A percentile compares a stretch with the other conserved stretches of the same genome.
phyloP scores from a whole-genome alignment of 2,329 filamentous ascomycete genomes.

The Diaporthe velutina region DNA sequence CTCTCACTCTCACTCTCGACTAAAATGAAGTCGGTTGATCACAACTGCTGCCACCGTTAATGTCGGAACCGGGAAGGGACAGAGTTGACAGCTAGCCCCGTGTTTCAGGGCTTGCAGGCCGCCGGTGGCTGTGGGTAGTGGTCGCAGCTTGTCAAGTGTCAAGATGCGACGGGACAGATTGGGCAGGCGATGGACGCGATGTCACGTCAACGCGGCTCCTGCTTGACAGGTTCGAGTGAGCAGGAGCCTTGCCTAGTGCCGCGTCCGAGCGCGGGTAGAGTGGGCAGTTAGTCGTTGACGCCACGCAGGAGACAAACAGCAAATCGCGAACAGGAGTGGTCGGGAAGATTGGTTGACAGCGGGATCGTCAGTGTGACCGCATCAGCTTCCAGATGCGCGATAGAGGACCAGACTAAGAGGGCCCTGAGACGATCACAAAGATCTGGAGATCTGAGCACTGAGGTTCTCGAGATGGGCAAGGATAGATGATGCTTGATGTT shows the following conservation, averaged over 20 bases:
- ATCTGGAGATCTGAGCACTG: neutral
- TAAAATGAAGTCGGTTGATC: neutral
- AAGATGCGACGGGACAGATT: constrained; percentile 10
- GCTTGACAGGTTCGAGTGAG: neutral
- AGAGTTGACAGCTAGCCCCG: neutral
- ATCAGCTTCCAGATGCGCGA: constrained; percentile 13
- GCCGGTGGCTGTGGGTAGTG: neutral
- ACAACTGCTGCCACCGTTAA: neutral
- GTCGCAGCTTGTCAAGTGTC: constrained; percentile 15
- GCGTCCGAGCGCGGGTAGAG: neutral
- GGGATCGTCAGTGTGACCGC: constrained; percentile 8
- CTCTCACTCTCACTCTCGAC: neutral
- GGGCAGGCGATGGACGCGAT: constrained; percentile 24
- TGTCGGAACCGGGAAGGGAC: neutral
- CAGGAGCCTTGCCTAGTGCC: neutral
- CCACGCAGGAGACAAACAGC: neutral
- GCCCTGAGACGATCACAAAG: neutral
- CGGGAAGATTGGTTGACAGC: constrained; percentile 7
- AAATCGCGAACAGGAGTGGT: neutral
- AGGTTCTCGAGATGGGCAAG: neutral
- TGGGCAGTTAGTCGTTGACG: neutral
- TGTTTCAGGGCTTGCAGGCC: constrained; percentile 10
- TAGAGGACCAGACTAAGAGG: neutral
- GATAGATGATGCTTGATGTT: neutral
- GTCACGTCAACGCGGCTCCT: constrained; percentile 10